Evolutionary conservation across 2,329 filamentous ascomycete species (phyloP), one percentile per base, ranked within the genome.

Genomic region (Microcyclosporella mali): DNA sequence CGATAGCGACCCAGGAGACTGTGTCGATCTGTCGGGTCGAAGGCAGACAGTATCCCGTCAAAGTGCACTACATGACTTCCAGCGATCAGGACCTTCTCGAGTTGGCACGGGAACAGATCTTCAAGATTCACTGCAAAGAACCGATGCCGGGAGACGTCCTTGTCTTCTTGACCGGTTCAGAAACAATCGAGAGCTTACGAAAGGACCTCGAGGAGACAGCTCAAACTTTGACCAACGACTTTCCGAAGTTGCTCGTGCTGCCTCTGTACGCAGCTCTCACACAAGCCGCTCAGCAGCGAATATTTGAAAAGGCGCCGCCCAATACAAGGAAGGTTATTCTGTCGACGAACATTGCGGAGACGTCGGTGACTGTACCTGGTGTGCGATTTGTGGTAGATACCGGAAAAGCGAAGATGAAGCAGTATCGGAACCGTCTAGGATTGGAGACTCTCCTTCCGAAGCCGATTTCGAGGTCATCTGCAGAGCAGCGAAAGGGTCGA

Each of bases 301-400:
- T 94, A 8, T 97, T 98, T 62, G 73, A 82, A 41, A 84, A 85
- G 1, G 76, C 85, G 16, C 78, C 79, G 0, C 77, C 80, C 2
- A 73, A 74, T n/a, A 94, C 87, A 0, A 78, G 92, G 33, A 97
- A 97, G 60, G 76, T 97, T 10, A 88, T 98, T 0, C 71, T 98
- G 1, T 84, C 89, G 0, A 98, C 92, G 11, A 98, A 98, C 59
- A 97, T 98, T 56, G 92, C 92, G n/a, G 92, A 98, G 64, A 97
- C 92, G 0, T 97, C 92, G 1, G 85, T 98, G 46, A 98, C 92
- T 0, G 89, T 98, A 0, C 85, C 90, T 0, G 92, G 92, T 2
- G 88, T 98, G 6, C 80, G 87, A 3, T 92, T 85, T 55, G 90
- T 98, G 8, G 77, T 98, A 15, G 92, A 98, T 60, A 85, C 85